Evolutionary conservation across 73 alveolate genomes (phyloP).

Genomic region (Paramecium caudatum): DNA sequence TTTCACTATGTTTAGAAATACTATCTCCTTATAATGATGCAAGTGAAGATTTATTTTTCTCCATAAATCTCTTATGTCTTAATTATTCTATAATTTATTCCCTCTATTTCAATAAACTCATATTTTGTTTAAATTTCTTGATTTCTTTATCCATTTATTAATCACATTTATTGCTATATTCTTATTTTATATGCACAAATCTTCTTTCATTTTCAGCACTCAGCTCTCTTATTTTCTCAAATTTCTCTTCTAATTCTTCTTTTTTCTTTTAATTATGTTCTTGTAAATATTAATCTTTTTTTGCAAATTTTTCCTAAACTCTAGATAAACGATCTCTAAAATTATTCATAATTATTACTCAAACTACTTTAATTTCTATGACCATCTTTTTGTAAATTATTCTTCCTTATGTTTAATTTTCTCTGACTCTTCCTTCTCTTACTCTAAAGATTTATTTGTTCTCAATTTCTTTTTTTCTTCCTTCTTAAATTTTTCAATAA

Average conservation of each 20-base stretch:
- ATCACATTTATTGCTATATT: slow-evolving; percentile 54
- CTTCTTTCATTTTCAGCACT: slow-evolving; percentile 48
- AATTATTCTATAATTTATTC: slow-evolving; percentile 31
- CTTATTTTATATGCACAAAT: not conserved
- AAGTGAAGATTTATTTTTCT: slow-evolving; percentile 11
- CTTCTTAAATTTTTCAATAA: slow-evolving; percentile 26
- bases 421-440: not conserved
- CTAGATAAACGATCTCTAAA: not conserved
- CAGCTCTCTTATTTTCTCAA: slow-evolving; percentile 35
- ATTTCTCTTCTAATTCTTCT: slow-evolving; percentile 39
- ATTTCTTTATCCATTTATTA: slow-evolving; percentile 13
- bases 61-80: slow-evolving; percentile 14
- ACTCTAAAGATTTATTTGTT: not conserved
- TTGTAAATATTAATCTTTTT: not conserved
- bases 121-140: slow-evolving; percentile 17
- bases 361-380: not conserved
- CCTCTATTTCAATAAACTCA: slow-evolving; percentile 2
- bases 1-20: slow-evolving; percentile 1
- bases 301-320: slow-evolving; percentile 12
- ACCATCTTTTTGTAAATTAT: slow-evolving; percentile 20
- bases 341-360: not conserved
- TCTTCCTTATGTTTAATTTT: not conserved
- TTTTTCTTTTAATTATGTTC: slow-evolving; percentile 3
- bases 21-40: too few species aligned
- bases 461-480: slow-evolving; percentile 1